Conservation (phyloP, 495 filamentous ascomycete genomes). For the Tuber brumale region DNA sequence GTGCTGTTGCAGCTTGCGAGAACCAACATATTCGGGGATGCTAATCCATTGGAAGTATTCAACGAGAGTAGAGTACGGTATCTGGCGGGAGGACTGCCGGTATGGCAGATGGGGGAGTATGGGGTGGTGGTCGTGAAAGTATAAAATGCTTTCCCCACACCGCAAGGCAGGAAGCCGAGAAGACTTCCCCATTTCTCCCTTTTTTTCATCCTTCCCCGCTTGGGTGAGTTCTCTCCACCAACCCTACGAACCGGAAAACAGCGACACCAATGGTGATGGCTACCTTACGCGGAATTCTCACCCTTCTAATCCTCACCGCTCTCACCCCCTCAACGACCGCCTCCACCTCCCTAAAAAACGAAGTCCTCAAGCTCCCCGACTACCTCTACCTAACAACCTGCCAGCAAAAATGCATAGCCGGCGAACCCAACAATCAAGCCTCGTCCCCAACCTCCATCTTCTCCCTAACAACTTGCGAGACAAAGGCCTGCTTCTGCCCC, state of each 20-base stretch:
- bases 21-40: neutral
- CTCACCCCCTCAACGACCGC: neutral
- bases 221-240: neutral
- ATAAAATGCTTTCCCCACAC: neutral
- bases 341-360: neutral
- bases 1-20: neutral
- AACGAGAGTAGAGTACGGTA: neutral
- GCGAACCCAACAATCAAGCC: neutral
- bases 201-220: neutral
- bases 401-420: neutral
- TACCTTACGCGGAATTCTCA: neutral
- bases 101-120: neutral
- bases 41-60: neutral
- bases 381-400: neutral
- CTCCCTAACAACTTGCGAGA: neutral
- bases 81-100: neutral
- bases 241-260: neutral
- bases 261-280: neutral
- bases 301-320: neutral
- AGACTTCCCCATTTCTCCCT: neutral
- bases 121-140: neutral
- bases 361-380: neutral
- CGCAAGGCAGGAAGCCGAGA: neutral
- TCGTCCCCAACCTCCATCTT: neutral
- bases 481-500: neutral